Conservation (phyloP, 202 grass and related monocot genomes). For the Dendrocalamus latiflorus region DNA sequence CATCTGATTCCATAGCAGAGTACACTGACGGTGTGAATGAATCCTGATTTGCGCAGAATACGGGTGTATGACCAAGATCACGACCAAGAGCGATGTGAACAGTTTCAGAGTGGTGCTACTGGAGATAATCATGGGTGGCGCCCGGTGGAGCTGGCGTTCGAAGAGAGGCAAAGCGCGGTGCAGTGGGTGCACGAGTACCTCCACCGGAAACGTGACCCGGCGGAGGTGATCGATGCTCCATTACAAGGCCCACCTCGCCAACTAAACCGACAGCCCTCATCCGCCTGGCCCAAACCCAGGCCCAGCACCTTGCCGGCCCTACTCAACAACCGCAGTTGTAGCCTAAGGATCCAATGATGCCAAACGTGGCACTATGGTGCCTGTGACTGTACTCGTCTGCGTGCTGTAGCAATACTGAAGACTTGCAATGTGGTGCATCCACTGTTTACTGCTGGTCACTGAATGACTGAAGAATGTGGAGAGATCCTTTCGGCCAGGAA, state of each 20-base stretch:
- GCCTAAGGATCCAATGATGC: neutral
- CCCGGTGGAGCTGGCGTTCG: slow-evolving; percentile 47
- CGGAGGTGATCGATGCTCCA: slow-evolving; percentile 43
- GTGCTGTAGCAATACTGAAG: neutral
- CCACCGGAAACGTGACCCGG: slow-evolving; percentile 56
- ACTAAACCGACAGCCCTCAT: neutral
- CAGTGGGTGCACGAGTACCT: slow-evolving; percentile 82
- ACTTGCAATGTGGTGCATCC: neutral
- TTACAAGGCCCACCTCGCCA: slow-evolving; percentile 22
- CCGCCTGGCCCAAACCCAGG: neutral
- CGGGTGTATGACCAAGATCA: slow-evolving; percentile 74
- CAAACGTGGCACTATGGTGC: neutral
- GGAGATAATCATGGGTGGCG: slow-evolving; percentile 57
- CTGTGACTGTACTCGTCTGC: neutral
- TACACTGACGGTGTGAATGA: neutral
- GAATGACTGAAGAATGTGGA: neutral
- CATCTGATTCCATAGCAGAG: neutral
- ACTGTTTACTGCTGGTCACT: neutral
- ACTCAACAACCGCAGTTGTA: slow-evolving; percentile 14
- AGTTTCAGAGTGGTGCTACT: slow-evolving; percentile 77
- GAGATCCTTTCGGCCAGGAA: neutral
- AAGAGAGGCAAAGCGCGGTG: slow-evolving; percentile 63
- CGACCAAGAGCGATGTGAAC: slow-evolving; percentile 88
- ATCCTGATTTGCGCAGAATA: slow-evolving; percentile 35
- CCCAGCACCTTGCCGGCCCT: slow-evolving; percentile 23